Evolutionary conservation across 2,329 filamentous ascomycete species (phyloP).

Genomic region (Fusarium virguliforme): DNA sequence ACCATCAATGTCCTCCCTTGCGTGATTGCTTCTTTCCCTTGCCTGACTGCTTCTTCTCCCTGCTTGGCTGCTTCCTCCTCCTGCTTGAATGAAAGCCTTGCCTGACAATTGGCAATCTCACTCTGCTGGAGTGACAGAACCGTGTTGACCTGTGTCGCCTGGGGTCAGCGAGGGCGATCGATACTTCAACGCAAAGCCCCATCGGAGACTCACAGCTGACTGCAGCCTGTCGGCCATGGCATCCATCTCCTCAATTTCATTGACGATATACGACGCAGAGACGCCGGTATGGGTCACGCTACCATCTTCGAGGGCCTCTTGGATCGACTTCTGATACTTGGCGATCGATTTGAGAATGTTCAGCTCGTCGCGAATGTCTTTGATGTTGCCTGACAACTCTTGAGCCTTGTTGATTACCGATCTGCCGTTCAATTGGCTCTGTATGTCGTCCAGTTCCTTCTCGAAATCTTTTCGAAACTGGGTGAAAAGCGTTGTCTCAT

Average conservation of each 20-base stretch:
- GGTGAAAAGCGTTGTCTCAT: neutral
- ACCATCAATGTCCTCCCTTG: constrained; percentile 33
- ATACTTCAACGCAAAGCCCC: neutral
- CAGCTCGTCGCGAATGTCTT: constrained; percentile 46
- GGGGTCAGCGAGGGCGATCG: no score
- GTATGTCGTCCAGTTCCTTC: neutral
- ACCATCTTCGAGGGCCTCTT: constrained; percentile 4
- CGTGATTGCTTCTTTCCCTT: no score
- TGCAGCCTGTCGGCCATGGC: constrained; percentile 31
- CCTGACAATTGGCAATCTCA: constrained; percentile 34
- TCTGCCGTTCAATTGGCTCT: neutral
- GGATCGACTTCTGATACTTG: constrained; percentile 26
- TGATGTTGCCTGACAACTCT: constrained; percentile 29
- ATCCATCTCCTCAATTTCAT: constrained; percentile 41
- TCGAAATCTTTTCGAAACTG: neutral
- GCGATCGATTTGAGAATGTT: constrained; percentile 42
- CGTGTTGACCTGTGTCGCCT: constrained; percentile 12
- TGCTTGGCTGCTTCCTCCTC: constrained; percentile 21
- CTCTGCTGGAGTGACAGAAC: constrained; percentile 35
- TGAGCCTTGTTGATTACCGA: neutral
- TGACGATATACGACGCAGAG: constrained; percentile 17
- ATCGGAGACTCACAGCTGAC: constrained; percentile 24
- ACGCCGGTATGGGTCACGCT: neutral
- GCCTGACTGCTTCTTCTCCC: no score
- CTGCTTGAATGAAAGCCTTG: constrained; percentile 2